Evolutionary conservation across 2,329 filamentous ascomycete genomes (phyloP).

Genomic region (Pleochaeta shiraiana): DNA sequence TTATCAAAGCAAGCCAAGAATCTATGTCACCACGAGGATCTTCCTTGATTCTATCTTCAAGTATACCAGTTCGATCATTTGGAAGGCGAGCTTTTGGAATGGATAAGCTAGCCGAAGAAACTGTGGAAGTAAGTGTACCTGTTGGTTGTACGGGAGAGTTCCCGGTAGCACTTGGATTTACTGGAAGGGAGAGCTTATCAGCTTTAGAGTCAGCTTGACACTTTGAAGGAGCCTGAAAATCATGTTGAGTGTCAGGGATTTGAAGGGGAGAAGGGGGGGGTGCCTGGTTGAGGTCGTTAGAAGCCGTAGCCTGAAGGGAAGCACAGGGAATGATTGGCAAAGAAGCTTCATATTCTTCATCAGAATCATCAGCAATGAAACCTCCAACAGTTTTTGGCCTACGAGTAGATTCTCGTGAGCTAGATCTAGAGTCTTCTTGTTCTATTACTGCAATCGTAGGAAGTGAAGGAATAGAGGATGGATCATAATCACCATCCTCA

Average conservation of each 20-base stretch:
- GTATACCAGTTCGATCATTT: conserved; percentile 20
- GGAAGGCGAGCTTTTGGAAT: conserved; percentile 18
- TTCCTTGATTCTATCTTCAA: conserved; percentile 81
- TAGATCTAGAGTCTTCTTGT: conserved; percentile 16
- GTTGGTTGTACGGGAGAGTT: conserved; percentile 7
- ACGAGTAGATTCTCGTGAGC: conserved; percentile 16
- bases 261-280: conserved; percentile 17
- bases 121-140: conserved; percentile 12
- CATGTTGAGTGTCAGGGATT: conserved; percentile 14
- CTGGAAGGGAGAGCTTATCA: conserved; percentile 11
- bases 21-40: conserved; percentile 85
- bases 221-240: conserved; percentile 11
- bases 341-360: conserved; percentile 17
- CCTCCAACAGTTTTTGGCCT: conserved; percentile 18
- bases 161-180: conserved; percentile 12
- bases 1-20: conserved; percentile 75
- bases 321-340: conserved; percentile 7
- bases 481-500: conserved; percentile 18
- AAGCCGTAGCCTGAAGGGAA: conserved; percentile 13
- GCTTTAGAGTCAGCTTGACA: conserved; percentile 16
- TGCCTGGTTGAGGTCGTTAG: conserved; percentile 14
- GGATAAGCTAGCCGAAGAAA: conserved; percentile 11
- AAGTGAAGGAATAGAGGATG: conserved; percentile 16
- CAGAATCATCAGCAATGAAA: conserved; percentile 19
- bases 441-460: conserved; percentile 15